Evolutionary conservation across 2,329 filamentous ascomycete genomes (phyloP), one percentile per base, ranked within the genome.

Genomic region (Scolecobasidium constrictum): DNA sequence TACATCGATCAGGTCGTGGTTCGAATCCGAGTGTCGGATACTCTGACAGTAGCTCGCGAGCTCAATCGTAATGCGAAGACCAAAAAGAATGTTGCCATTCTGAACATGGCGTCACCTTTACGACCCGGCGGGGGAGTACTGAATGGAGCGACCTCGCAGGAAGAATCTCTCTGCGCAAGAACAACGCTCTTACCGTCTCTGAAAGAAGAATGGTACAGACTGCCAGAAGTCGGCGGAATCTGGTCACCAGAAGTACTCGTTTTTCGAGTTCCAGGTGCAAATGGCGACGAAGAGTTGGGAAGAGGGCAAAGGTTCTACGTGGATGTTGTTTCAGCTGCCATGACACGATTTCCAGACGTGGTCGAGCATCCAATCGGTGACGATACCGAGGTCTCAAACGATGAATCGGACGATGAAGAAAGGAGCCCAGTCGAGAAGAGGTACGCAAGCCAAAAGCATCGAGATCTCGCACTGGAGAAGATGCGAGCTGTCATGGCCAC

Each of bases 71-170:
- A 15, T 9, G 46, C 53, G 16, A 15, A 34, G 45, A 37, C 55
- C 9, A 49, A 44, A 12, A 49, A 53, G 1, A 68, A 68, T 28
- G 64, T 75, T 1, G 73, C 67, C 3, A 62, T 81, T 18, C 62
- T 81, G 3, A 80, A 78, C 55, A 80, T 81, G 75, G 76, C 75
- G 0, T 81, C 76, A 0, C 73, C 75, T 0, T 64, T 78, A 1
- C 67, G 68, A 0, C 73, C 77, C 0, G 78, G 78, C 11, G 77
- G 77, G 5, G 78, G 77, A 0, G 70, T 81, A 21, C 56, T 80
- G 1, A 67, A 68, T 12, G 78, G 78, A 16, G 73, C 75, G 0
- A 71, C 70, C 6, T 71, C 69, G 3, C 75, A 79, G 47, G 77
- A 81, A 52, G 77, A 80, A 51, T 73, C 67, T 18, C 64, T 82